Conservation (phyloP, 345 rosid species). For the Lumnitzera littorea region DNA sequence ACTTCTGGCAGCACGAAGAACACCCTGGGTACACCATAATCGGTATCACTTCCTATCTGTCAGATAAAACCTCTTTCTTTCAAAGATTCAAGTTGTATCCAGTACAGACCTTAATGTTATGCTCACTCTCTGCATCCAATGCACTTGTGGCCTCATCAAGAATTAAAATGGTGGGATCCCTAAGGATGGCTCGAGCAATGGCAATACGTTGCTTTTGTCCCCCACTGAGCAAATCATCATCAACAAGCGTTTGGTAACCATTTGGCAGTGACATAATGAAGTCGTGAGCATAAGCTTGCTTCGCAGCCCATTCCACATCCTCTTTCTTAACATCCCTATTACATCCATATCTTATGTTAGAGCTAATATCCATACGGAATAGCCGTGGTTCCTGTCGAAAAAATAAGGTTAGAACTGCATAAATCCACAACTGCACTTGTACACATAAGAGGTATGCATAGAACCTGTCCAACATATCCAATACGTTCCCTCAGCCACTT, state of each 20-base stretch:
- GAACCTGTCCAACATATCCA: conserved; percentile 93
- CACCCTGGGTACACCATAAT: conserved; percentile 38
- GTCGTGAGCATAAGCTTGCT: conserved; percentile 87
- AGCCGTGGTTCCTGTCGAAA: conserved; percentile 78
- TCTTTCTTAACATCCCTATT: conserved; percentile 46
- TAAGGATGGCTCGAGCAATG: conserved; percentile 88
- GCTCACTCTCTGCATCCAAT: conserved; percentile 96
- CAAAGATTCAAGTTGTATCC: neutral
- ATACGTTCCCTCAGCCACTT: conserved; percentile 84
- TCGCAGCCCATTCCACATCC: conserved; percentile 88
- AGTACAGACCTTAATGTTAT: conserved; percentile 67
- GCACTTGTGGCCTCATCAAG: conserved; percentile 98
- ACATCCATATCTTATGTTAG: conserved; percentile 89
- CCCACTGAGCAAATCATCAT: conserved; percentile 96
- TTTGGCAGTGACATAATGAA: conserved; percentile 77
- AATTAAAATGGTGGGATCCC: conserved; percentile 83
- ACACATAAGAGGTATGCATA: neutral
- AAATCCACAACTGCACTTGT: no score
- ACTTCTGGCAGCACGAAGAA: conserved; percentile 65
- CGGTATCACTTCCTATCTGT: neutral
- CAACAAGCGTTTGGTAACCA: conserved; percentile 80
- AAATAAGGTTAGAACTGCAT: neutral
- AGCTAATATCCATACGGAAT: conserved; percentile 79
- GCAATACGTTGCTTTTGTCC: conserved; percentile 99
- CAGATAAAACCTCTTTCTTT: neutral